phyloP scores from a whole-genome alignment of 2,329 filamentous ascomycete species.

The Arthrobotrys musiformis region DNA sequence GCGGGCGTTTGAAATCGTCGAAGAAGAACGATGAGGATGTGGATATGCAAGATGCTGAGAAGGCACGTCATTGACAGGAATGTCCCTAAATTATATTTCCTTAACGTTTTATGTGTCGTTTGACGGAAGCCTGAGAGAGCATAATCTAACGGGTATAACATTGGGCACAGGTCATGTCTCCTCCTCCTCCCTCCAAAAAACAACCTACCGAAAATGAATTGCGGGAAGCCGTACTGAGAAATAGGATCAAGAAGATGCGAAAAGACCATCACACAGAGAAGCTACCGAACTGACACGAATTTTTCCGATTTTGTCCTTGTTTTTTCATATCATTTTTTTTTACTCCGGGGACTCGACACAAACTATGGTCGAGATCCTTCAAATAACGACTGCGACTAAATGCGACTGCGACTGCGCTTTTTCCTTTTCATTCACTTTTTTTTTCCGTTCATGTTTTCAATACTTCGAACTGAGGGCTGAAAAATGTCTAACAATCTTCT shows the following conservation, averaged over 20 bases:
- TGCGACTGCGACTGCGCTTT: background rate
- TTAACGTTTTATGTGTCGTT: background rate
- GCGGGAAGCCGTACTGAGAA: slow-evolving; percentile 45
- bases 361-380: background rate
- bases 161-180: background rate
- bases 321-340: background rate
- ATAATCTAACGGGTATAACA: slow-evolving; percentile 24
- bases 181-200: slow-evolving; percentile 19
- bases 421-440: background rate
- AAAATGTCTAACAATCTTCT: slow-evolving; percentile 51
- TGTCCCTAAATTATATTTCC: slow-evolving; percentile 36
- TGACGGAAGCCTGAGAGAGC: background rate
- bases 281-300: slow-evolving; percentile 12
- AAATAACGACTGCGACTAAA: background rate
- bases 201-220: slow-evolving; percentile 47
- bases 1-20: slow-evolving; percentile 22
- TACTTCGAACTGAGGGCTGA: slow-evolving; percentile 14
- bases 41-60: slow-evolving; percentile 55
- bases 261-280: slow-evolving; percentile 14
- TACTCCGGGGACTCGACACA: background rate
- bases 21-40: slow-evolving; percentile 46
- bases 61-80: slow-evolving; percentile 56
- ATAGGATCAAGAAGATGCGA: slow-evolving; percentile 52
- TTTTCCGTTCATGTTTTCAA: background rate
- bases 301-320: no score